These are phyloP conservation scores for Cymbidium sinense DNA, from an alignment of 106 monocot genomes.

Conservation along the genomic window DNA sequence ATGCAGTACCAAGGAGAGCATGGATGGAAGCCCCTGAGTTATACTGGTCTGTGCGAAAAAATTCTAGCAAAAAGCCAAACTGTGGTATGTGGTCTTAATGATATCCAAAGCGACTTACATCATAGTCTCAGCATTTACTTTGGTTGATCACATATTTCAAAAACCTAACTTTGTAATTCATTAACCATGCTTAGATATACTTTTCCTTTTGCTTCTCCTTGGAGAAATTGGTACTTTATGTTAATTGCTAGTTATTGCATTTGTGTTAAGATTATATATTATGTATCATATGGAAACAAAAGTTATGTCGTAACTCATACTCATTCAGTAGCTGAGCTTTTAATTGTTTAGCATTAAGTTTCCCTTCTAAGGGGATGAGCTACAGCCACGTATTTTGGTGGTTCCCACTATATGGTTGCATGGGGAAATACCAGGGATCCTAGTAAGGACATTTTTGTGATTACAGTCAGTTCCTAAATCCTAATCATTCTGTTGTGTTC, in stretches of 20 bases:
- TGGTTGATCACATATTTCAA: background rate
- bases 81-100: slow-evolving; percentile 57
- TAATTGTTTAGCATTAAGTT: background rate
- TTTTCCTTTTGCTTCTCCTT: background rate
- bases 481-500: too few species aligned
- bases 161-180: background rate
- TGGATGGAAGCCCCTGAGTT: slow-evolving; percentile 88
- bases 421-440: background rate
- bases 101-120: background rate
- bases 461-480: too few species aligned
- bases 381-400: too few species aligned
- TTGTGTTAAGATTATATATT: background rate
- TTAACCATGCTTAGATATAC: background rate
- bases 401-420: background rate
- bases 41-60: slow-evolving; percentile 91
- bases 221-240: background rate
- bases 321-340: background rate
- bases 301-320: background rate
- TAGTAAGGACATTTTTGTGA: too few species aligned
- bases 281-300: background rate
- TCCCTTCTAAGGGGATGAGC: too few species aligned
- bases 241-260: background rate
- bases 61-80: slow-evolving; percentile 94
- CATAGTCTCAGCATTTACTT: background rate
- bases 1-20: slow-evolving; percentile 95